Evolutionary conservation across 2,329 filamentous ascomycete genomes (phyloP).

Genomic region (Trichoderma polysporum): DNA sequence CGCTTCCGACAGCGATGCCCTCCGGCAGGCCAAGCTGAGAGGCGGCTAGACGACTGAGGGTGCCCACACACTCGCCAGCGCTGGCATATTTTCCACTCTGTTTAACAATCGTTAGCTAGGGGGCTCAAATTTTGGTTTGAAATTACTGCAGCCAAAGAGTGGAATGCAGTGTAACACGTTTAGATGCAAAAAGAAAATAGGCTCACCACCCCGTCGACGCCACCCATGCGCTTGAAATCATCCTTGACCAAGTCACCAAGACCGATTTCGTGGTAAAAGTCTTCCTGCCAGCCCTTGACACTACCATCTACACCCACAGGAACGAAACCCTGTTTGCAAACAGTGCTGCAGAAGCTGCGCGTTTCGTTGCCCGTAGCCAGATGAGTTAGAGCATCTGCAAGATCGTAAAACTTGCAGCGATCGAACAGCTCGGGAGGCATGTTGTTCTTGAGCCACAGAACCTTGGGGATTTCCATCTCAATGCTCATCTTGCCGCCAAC

Average conservation of each 20-base stretch:
- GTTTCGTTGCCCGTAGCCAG: constrained; percentile 90
- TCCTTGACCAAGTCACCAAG: constrained; percentile 81
- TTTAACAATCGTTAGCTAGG: constrained; percentile 2
- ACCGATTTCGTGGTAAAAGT: constrained; percentile 85
- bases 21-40: constrained; percentile 78
- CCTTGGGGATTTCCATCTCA: constrained; percentile 99
- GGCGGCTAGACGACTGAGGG: constrained; percentile 79
- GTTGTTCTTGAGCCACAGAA: constrained; percentile 97
- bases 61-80: constrained; percentile 87
- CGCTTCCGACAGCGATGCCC: constrained; percentile 89
- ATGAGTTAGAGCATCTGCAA: constrained; percentile 90
- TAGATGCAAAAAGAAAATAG: constrained; percentile 33
- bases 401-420: constrained; percentile 94
- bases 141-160: background rate
- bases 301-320: constrained; percentile 97
- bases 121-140: background rate
- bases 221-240: constrained; percentile 89
- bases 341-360: constrained; percentile 90
- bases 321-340: constrained; percentile 96
- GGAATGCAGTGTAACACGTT: constrained; percentile 23
- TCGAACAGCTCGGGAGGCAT: constrained; percentile 91
- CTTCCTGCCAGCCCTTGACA: constrained; percentile 96
- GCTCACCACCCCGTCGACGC: constrained; percentile 90
- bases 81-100: constrained; percentile 91
- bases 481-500: constrained; percentile 98